phyloP scores from a whole-genome alignment of 2,329 filamentous ascomycete species.

The Ophiostoma angusticollis region DNA sequence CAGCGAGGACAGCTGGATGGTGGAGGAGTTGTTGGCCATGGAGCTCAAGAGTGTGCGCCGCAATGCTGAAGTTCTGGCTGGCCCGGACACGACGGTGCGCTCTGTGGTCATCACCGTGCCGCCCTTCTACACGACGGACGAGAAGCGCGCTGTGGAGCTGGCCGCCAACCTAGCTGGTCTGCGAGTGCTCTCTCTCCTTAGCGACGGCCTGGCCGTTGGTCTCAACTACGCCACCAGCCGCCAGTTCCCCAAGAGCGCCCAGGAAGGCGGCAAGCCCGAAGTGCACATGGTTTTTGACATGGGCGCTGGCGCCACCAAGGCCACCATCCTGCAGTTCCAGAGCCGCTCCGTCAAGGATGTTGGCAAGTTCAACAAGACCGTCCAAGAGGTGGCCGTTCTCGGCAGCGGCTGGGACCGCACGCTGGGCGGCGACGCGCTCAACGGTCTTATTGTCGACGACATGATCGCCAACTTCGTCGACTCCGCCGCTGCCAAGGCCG shows the following conservation, averaged over 20 bases:
- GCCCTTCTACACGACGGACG: slow-evolving; percentile 77
- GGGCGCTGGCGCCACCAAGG: slow-evolving; percentile 89
- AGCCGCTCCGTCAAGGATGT: slow-evolving; percentile 80
- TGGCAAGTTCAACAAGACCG: slow-evolving; percentile 87
- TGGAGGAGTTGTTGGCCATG: slow-evolving; percentile 95
- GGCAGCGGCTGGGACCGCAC: slow-evolving; percentile 81
- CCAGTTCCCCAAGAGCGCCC: slow-evolving; percentile 75
- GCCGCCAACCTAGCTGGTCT: slow-evolving; percentile 82
- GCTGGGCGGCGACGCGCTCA: slow-evolving; percentile 81
- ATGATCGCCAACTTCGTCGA: slow-evolving; percentile 72
- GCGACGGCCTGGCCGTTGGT: slow-evolving; percentile 82
- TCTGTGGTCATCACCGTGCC: slow-evolving; percentile 85
- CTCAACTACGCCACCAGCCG: slow-evolving; percentile 89
- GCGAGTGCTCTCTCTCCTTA: slow-evolving; percentile 72
- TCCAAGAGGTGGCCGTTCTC: slow-evolving; percentile 86
- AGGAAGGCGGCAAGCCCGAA: slow-evolving; percentile 74
- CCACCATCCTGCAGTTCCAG: slow-evolving; percentile 81
- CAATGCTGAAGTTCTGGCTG: slow-evolving; percentile 76
- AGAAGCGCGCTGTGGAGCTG: slow-evolving; percentile 73
- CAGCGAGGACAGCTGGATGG: slow-evolving; percentile 55
- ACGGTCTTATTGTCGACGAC: slow-evolving; percentile 76
- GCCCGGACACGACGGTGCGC: slow-evolving; percentile 57
- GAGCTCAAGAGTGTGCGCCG: slow-evolving; percentile 80
- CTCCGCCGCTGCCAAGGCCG: slow-evolving; percentile 53
- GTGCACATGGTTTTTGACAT: slow-evolving; percentile 93